Evolutionary conservation across 2,329 filamentous ascomycete species (phyloP).

Genomic region (Cladophialophora psammophila): DNA sequence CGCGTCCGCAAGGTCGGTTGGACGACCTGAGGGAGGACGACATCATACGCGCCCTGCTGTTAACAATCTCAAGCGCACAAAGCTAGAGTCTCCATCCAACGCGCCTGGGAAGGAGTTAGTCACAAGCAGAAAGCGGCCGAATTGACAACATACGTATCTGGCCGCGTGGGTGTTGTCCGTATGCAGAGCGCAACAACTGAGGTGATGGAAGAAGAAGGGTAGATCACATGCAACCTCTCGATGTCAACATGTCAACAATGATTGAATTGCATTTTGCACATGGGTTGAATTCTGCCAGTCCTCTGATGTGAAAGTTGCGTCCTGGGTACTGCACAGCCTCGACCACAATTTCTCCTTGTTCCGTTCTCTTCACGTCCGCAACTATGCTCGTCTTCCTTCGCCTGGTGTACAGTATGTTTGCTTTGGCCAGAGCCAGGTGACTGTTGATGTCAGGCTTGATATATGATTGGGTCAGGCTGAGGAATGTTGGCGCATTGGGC

Average conservation of each 20-base stretch:
- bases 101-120: neutral
- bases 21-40: conserved; percentile 26
- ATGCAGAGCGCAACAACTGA: neutral
- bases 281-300: conserved; percentile 13
- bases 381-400: conserved; percentile 3
- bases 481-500: conserved; percentile 35
- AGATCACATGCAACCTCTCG: neutral
- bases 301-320: neutral
- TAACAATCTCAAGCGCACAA: neutral
- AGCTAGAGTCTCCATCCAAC: conserved; percentile 10
- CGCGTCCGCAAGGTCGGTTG: neutral
- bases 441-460: conserved; percentile 18
- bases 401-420: conserved; percentile 24
- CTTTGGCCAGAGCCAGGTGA: conserved; percentile 18
- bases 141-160: neutral
- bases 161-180: neutral
- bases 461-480: conserved; percentile 32
- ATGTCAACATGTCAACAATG: conserved; percentile 8
- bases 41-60: conserved; percentile 16
- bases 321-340: neutral
- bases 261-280: neutral
- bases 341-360: neutral
- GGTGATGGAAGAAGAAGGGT: neutral
- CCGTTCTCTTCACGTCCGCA: neutral
- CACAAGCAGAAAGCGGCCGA: neutral